Evolutionary conservation across 106 monocot species (phyloP), one percentile per base, ranked within the genome.

Genomic region (Acorus calamus): DNA sequence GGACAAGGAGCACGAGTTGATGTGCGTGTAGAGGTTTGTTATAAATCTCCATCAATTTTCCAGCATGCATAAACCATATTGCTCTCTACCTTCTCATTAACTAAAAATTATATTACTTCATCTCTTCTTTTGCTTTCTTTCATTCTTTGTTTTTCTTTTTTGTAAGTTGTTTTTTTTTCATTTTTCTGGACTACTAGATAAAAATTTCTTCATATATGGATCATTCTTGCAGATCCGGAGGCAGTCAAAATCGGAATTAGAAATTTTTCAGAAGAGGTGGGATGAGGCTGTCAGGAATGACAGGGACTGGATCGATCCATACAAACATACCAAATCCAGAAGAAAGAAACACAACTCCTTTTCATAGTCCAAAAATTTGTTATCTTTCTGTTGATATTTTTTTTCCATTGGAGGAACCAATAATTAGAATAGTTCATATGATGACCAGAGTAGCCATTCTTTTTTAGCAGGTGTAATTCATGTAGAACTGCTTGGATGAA

Each of bases 231-330:
- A 88, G 89, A 68, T 86, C 4, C 73, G 85, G 69, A 82, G 85
- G 64, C 58, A 47, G n/a, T 72, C 89, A 28, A 77, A 71, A 45
- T 59, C 49, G 5, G 89, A 89, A 63, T 77, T 85, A 61, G 55
- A 68, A 12, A 76, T 47, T 28, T 89, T 89, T 44, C 70, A 85
- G 57, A 60, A 82, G 9, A 50, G 89, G 5, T 89, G 89, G 89
- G 59, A 85, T 65, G 46, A 52, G 59, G 89, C 89, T 4, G 47
- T 55, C 6, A 71, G 46, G 69, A 79, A 79, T 55, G 85, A 89
- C 62, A 47, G 67, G 45, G 46, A 7, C 2, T 89, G 89, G 89
- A 63, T 85, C 4, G 89, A 89, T 77, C 82, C 85, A 8, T 88
- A 80, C 47, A 57, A 47, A 4, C 57, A 41, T 42, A 55, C 56